Conservation (phyloP, 352 stramenopile genomes). For the Thalassiosira exigua region DNA sequence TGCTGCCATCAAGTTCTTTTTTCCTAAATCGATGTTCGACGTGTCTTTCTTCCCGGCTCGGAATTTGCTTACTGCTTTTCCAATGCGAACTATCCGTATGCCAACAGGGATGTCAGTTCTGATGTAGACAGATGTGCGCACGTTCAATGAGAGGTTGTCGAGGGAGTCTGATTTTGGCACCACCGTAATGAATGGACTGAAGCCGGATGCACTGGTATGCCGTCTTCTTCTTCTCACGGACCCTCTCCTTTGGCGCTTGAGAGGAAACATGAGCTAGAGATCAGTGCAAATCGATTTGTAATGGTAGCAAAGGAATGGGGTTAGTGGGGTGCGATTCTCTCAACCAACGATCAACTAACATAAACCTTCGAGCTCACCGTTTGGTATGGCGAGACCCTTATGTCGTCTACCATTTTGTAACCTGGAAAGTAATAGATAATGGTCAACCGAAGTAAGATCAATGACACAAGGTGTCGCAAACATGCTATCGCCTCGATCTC, state of each 20-base stretch:
- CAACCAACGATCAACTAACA: too few species aligned
- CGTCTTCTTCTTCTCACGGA: slow-evolving; percentile 9
- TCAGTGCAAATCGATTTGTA: too few species aligned
- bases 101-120: slow-evolving; percentile 42
- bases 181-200: slow-evolving; percentile 29
- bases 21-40: slow-evolving; percentile 33
- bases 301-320: too few species aligned
- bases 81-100: slow-evolving; percentile 48
- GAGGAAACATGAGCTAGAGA: slow-evolving; percentile 53
- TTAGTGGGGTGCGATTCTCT: too few species aligned
- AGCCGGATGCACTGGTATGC: slow-evolving; percentile 9
- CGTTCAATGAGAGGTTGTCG: slow-evolving; percentile 41
- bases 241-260: slow-evolving; percentile 33
- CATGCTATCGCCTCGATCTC: not conserved
- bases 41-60: slow-evolving; percentile 22
- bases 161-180: slow-evolving; percentile 37
- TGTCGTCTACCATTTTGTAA: slow-evolving; percentile 41
- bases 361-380: too few species aligned
- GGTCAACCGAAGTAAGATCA: not conserved
- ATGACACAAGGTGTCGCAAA: too few species aligned
- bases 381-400: slow-evolving; percentile 45
- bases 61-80: slow-evolving; percentile 25
- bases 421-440: slow-evolving; percentile 17
- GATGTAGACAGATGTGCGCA: slow-evolving; percentile 38
- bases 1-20: slow-evolving; percentile 37